These are phyloP conservation scores for Phaeomoniella chlamydospora DNA, from an alignment of 2,329 filamentous ascomycete species.

Conservation along the genomic window DNA sequence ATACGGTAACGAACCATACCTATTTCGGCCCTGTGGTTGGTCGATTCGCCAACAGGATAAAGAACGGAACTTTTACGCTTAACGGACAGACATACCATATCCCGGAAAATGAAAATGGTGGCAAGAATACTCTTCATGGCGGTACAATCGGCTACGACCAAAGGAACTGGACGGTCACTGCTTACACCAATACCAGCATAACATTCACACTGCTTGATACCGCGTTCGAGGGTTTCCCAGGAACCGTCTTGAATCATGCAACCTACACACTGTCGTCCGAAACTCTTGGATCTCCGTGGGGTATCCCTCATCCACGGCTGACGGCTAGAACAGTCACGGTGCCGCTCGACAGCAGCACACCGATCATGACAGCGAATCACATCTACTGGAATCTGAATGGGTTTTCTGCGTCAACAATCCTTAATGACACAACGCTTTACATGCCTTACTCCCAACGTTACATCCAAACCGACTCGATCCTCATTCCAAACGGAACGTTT, in stretches of 20 bases:
- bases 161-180: slow-evolving; percentile 34
- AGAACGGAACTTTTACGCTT: slow-evolving; percentile 40
- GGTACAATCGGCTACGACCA: slow-evolving; percentile 31
- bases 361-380: slow-evolving; percentile 36
- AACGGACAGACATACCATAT: slow-evolving; percentile 32
- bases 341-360: slow-evolving; percentile 29
- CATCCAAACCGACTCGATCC: slow-evolving; percentile 40
- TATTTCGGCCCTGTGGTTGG: slow-evolving; percentile 21
- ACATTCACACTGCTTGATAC: slow-evolving; percentile 31
- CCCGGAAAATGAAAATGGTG: slow-evolving; percentile 34
- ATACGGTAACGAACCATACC: slow-evolving; percentile 31
- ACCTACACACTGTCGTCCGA: slow-evolving; percentile 27
- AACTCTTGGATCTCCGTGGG: slow-evolving; percentile 19
- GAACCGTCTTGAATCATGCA: slow-evolving; percentile 30
- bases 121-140: slow-evolving; percentile 38
- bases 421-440: slow-evolving; percentile 28
- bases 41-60: slow-evolving; percentile 9
- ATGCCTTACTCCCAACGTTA: slow-evolving; percentile 30
- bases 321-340: slow-evolving; percentile 28
- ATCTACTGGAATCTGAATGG: slow-evolving; percentile 37
- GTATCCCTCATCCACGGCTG: slow-evolving; percentile 21
- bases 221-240: slow-evolving; percentile 29
- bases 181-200: slow-evolving; percentile 22
- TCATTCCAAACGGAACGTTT: slow-evolving; percentile 65
- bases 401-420: slow-evolving; percentile 26